Percentiles rank a stretch among this genome's conserved stretches.
Evolutionary conservation across 208 protist species (phyloP).

Genomic region (Leishmania amazonensis): DNA sequence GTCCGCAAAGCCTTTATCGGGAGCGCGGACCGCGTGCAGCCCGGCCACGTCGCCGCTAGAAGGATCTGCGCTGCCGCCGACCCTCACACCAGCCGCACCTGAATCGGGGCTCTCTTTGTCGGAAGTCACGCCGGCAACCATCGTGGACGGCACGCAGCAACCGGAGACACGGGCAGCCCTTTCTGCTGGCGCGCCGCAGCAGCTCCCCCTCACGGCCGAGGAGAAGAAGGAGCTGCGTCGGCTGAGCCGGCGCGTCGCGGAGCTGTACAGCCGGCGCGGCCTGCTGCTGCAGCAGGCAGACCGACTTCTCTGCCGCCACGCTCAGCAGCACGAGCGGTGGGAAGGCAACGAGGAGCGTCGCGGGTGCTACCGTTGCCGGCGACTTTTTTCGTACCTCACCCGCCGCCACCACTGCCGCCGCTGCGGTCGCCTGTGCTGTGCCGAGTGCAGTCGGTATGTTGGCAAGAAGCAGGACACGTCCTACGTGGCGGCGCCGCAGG

Average conservation of each 20-base stretch:
- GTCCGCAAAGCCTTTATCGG: background rate
- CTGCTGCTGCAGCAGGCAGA: constrained; percentile 36
- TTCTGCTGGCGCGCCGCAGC: background rate
- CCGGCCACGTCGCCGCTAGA: constrained; percentile 1
- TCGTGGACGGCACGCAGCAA: background rate
- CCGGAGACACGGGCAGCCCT: background rate
- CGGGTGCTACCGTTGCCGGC: constrained; percentile 49
- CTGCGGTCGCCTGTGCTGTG: constrained; percentile 67
- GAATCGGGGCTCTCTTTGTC: background rate
- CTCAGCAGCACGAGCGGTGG: constrained; percentile 44
- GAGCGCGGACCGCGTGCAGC: background rate
- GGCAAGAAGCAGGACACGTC: constrained; percentile 57
- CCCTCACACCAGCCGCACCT: background rate
- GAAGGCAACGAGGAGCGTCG: constrained; percentile 51
- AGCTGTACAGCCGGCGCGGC: constrained; percentile 37
- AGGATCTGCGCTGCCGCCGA: background rate
- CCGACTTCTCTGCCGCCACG: constrained; percentile 35
- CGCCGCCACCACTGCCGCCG: constrained; percentile 74
- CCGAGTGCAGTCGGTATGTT: constrained; percentile 57
- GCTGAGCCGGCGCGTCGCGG: constrained; percentile 26
- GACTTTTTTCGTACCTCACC: constrained; percentile 47
- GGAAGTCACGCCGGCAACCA: background rate
- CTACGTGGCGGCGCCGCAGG: constrained; percentile 17
- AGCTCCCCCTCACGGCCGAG: constrained; percentile 9
- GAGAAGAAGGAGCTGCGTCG: constrained; percentile 24